Evolutionary conservation across 306 rosid species (phyloP).

Genomic region (Fagus sylvatica): DNA sequence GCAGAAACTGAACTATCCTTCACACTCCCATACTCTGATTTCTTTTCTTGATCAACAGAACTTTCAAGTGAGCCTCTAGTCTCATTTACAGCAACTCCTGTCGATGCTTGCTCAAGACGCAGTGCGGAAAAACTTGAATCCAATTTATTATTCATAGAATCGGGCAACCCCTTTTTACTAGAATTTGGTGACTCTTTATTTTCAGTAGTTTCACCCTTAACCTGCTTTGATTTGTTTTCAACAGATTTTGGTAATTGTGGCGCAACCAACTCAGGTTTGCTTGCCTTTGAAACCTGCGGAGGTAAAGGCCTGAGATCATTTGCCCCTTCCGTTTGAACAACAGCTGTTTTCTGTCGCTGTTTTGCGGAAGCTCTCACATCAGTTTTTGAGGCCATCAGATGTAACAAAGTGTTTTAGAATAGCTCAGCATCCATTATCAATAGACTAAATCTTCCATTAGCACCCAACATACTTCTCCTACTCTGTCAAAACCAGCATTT

Average conservation of each 20-base stretch:
- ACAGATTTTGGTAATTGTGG: conserved; percentile 41
- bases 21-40: conserved; percentile 78
- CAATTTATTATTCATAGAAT: conserved; percentile 56
- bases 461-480: conserved; percentile 10
- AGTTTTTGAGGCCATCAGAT: conserved; percentile 72
- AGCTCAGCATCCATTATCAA: conserved; percentile 32
- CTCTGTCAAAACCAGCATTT: conserved; percentile 4
- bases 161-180: conserved; percentile 43
- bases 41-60: conserved; percentile 68
- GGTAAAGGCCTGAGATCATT: conserved; percentile 49
- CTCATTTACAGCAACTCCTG: conserved; percentile 47
- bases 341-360: conserved; percentile 48
- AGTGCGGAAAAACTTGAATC: conserved; percentile 53
- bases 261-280: conserved; percentile 41
- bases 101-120: conserved; percentile 43
- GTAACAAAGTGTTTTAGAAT: conserved; percentile 25
- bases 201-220: conserved; percentile 44
- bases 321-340: conserved; percentile 44
- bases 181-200: conserved; percentile 41
- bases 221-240: conserved; percentile 44
- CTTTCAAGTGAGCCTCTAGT: conserved; percentile 59
- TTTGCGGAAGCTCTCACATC: conserved; percentile 53
- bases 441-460: conserved; percentile 15
- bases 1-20: conserved; percentile 81
- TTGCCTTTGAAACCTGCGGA: conserved; percentile 30